Conservation (phyloP, 306 rosid genomes). For the Hylodesmum podocarpum region DNA sequence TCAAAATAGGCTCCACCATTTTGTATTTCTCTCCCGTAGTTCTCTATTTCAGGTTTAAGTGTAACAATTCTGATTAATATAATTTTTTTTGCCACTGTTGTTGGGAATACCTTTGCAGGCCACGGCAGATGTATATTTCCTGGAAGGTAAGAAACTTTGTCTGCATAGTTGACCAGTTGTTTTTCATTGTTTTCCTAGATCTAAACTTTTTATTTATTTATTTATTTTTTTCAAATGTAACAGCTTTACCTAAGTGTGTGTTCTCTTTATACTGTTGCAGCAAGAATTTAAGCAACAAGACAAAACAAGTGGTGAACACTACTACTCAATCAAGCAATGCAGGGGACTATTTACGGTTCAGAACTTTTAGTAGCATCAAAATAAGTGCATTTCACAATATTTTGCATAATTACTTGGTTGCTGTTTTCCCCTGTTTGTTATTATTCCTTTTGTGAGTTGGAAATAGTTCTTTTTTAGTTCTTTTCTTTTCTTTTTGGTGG, state of each 20-base stretch:
- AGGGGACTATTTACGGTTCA: constrained; percentile 47
- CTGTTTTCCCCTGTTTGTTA: constrained; percentile 38
- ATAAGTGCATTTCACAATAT: constrained; percentile 37
- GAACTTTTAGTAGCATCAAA: constrained; percentile 41
- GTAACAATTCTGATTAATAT: not conserved
- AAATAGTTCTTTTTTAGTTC: constrained; percentile 11
- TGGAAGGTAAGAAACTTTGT: constrained; percentile 62
- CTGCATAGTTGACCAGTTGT: not conserved
- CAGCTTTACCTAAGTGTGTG: constrained; percentile 9
- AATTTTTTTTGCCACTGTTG: not conserved
- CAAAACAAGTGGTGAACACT: constrained; percentile 63
- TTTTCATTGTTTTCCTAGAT: not conserved
- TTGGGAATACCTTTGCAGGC: constrained; percentile 70
- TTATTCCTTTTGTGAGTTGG: constrained; percentile 48
- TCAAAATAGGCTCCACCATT: constrained; percentile 41
- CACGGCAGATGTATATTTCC: constrained; percentile 84
- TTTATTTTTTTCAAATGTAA: not conserved
- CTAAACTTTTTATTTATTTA: not conserved
- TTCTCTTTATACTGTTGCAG: constrained; percentile 44
- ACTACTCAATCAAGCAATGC: constrained; percentile 60
- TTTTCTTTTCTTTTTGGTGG: not conserved
- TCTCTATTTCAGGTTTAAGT: not conserved
- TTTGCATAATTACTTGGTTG: constrained; percentile 36
- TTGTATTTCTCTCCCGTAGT: constrained; percentile 10
- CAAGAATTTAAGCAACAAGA: constrained; percentile 54